These are phyloP conservation scores for Trichophyton verrucosum DNA, from an alignment of 2,329 filamentous ascomycete species.

Conservation along the genomic window DNA sequence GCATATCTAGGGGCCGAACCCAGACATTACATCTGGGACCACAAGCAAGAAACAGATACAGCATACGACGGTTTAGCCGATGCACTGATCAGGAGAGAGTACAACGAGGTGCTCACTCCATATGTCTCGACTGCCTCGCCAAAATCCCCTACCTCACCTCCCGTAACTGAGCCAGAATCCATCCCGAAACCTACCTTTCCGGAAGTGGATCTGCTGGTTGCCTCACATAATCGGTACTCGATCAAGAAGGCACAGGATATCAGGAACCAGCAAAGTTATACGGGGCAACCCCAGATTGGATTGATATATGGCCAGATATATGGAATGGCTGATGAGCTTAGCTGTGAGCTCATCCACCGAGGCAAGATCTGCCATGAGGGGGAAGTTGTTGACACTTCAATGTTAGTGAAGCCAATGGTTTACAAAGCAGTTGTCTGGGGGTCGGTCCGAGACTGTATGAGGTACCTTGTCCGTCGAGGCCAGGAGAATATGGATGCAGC, in stretches of 20 bases:
- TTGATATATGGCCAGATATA: slow-evolving; percentile 45
- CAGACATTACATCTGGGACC: slow-evolving; percentile 55
- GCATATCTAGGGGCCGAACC: slow-evolving; percentile 61
- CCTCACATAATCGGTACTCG: slow-evolving; percentile 67
- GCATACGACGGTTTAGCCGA: slow-evolving; percentile 61
- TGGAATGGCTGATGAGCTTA: slow-evolving; percentile 50
- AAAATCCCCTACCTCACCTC: slow-evolving; percentile 19
- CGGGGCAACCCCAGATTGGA: slow-evolving; percentile 31
- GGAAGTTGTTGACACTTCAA: slow-evolving; percentile 15
- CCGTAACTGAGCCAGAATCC: not conserved
- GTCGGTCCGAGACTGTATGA: slow-evolving; percentile 58
- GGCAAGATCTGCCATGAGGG: slow-evolving; percentile 7
- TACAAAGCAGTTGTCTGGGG: slow-evolving; percentile 48
- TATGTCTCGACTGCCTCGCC: slow-evolving; percentile 13
- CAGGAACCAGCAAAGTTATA: slow-evolving; percentile 33
- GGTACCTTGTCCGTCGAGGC: slow-evolving; percentile 50
- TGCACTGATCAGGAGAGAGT: slow-evolving; percentile 51
- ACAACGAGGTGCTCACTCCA: slow-evolving; percentile 39
- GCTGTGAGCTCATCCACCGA: slow-evolving; percentile 35
- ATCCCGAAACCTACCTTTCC: slow-evolving; percentile 34
- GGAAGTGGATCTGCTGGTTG: slow-evolving; percentile 55
- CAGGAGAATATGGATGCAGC: slow-evolving; percentile 48
- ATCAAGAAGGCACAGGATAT: slow-evolving; percentile 43
- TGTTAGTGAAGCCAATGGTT: slow-evolving; percentile 32
- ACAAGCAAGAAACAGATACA: slow-evolving; percentile 55